Base-by-base conservation (phyloP, 2,329 filamentous ascomycete species). In the Botrytis fabae region DNA sequence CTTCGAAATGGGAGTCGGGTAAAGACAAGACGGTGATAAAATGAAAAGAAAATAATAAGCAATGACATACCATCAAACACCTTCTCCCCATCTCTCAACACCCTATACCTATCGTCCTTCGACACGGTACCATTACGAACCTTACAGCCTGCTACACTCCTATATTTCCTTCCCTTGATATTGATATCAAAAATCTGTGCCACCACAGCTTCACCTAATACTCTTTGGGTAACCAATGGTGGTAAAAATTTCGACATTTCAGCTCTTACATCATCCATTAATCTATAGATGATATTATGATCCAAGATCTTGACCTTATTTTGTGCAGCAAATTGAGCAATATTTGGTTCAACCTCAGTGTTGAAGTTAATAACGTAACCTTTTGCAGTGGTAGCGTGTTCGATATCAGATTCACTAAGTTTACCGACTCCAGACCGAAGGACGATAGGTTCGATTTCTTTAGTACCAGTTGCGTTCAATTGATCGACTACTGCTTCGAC, bases 361-460 rank as follows among this genome's bases (percentile, higher is more conserved):
- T 98, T 98, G 87, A 99, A 99, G 78, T 93, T 93, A 82, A 98
- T 86, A 76, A 98, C 89, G 78, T 91, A 85, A 51, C 92, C 93
- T 42, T 89, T 86, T 2, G 95, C 93, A 28, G 89, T 89, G 0
- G 92, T 89, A 0, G 96, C 95, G 80, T 96, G 93, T 80, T 97
- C 93, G 72, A 99, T 86, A 81, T 99, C 96, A 76, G 90, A 97
- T 83, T 98, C 93, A 48, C 88, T 89, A 60, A 98, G 87, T 38
- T 90, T 86, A 1, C 96, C 97, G 1, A 96, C 92, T 2, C 87
- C 89, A 5, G 92, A 91, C 35, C 92, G 90, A 51, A 99, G 88
- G 73, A 99, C 86, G 73, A 90, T 89, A 22, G 95, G 88, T 46
- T 86, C 88, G 57, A 98, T 91, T 81, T 98, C 94, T 78, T 94